A percentile compares a stretch with the other conserved stretches of the same genome.
phyloP scores from a whole-genome alignment of 139 green algal species.

The Bryopsis sp. region DNA sequence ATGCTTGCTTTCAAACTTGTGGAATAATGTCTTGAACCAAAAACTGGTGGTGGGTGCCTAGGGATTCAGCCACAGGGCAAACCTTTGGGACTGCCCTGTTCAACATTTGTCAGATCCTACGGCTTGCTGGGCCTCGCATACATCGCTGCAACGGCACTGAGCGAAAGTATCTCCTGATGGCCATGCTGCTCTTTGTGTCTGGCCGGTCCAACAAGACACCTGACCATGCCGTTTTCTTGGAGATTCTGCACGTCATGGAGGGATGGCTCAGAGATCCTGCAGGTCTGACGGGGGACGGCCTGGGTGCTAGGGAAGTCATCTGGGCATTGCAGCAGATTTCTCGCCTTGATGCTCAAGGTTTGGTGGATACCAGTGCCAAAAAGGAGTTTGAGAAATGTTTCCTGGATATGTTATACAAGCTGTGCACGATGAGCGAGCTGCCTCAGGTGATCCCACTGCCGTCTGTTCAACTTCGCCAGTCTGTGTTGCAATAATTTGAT shows the following conservation, averaged over 20 bases:
- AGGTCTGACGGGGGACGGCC: neutral
- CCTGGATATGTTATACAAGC: slow-evolving; percentile 1
- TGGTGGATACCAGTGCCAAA: slow-evolving; percentile 7
- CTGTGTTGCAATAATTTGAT: neutral
- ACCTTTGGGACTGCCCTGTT: slow-evolving; percentile 64
- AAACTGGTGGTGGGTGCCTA: neutral
- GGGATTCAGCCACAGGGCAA: slow-evolving; percentile 23
- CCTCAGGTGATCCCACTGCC: neutral
- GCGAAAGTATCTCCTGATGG: slow-evolving; percentile 67
- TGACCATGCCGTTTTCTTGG: slow-evolving; percentile 53
- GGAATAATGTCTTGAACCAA: neutral
- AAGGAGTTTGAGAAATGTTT: slow-evolving; percentile 20
- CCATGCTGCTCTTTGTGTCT: slow-evolving; percentile 67
- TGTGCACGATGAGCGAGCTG: slow-evolving; percentile 6
- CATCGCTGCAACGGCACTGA: slow-evolving; percentile 34
- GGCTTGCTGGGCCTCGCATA: slow-evolving; percentile 39
- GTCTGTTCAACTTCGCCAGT: neutral
- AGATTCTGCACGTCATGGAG: slow-evolving; percentile 27
- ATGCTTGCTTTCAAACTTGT: neutral
- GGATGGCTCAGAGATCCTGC: slow-evolving; percentile 27
- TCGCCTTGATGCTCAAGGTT: slow-evolving; percentile 8
- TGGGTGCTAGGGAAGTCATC: neutral
- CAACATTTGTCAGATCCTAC: slow-evolving; percentile 49
- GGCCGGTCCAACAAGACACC: slow-evolving; percentile 31
- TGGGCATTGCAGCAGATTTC: slow-evolving; percentile 18